Conservation (phyloP, 2,329 filamentous ascomycete species). For the Fusarium sp. region DNA sequence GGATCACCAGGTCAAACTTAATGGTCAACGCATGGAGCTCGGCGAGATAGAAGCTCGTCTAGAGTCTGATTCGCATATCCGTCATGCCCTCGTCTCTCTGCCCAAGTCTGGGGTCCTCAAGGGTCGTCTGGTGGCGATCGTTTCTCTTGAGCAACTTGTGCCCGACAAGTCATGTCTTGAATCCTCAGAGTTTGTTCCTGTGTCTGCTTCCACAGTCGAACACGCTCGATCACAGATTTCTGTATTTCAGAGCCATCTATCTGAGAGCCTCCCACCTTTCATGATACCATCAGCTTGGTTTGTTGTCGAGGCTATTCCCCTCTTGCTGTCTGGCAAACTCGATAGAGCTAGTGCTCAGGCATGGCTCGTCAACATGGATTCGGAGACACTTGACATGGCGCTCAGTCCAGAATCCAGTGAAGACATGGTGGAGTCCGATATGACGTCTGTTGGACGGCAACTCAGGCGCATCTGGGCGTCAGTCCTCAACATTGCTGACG, state of each 20-base stretch:
- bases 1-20: conserved; percentile 43
- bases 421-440: background rate
- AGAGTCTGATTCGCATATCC: conserved; percentile 66
- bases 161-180: background rate
- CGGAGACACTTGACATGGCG: conserved; percentile 51
- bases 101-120: conserved; percentile 44
- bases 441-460: background rate
- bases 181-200: background rate
- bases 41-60: conserved; percentile 53
- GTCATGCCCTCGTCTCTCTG: conserved; percentile 51
- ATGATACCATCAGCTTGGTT: conserved; percentile 34
- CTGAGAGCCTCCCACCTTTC: conserved; percentile 22
- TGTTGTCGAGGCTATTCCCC: conserved; percentile 12
- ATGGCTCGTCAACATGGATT: conserved; percentile 57
- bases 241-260: conserved; percentile 1
- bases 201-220: background rate
- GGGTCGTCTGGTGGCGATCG: conserved; percentile 19
- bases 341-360: conserved; percentile 46
- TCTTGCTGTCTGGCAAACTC: conserved; percentile 29
- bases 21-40: conserved; percentile 65
- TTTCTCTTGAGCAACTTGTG: conserved; percentile 3
- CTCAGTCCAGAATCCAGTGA: conserved; percentile 45
- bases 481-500: conserved; percentile 50
- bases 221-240: background rate
- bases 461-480: conserved; percentile 51